A percentile compares a stretch with the other conserved stretches of the same genome.
phyloP scores from a whole-genome alignment of 352 stramenopile species.

The Pythium myriotylum region DNA sequence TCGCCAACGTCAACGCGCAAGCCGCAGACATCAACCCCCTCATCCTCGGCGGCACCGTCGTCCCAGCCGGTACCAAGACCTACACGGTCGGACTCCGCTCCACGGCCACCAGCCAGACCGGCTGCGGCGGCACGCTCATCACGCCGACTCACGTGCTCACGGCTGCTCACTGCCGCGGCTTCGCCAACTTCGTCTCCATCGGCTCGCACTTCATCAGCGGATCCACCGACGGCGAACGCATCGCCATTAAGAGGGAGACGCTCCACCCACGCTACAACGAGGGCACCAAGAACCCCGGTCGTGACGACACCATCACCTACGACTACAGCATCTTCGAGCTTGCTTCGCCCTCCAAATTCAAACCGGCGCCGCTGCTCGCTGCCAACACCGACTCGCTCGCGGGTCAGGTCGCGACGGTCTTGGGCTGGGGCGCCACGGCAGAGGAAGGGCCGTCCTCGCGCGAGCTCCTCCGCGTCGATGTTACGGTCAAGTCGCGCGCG shows the following conservation, averaged over 20 bases:
- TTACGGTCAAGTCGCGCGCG: neutral
- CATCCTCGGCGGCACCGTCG: no score
- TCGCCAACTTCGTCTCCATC: conserved; percentile 46
- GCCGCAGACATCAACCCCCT: no score
- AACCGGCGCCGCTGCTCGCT: no score
- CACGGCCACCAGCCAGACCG: no score
- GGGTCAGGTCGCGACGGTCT: conserved; percentile 1
- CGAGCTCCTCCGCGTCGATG: neutral
- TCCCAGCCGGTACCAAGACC: no score
- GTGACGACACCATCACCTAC: neutral
- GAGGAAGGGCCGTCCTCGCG: neutral
- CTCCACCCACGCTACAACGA: neutral
- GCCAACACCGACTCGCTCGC: no score
- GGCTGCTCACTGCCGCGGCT: conserved; percentile 43
- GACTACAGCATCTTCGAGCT: conserved; percentile 52
- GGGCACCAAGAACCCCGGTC: neutral
- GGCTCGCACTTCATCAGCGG: conserved; percentile 55
- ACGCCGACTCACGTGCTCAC: conserved; percentile 42
- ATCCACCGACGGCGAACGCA: conserved; percentile 42
- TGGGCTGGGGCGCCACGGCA: neutral
- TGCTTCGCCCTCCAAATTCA: no score
- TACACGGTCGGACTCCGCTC: no score
- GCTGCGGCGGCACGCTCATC: no score
- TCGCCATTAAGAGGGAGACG: neutral
- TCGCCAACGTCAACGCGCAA: no score